phyloP scores from a whole-genome alignment of 345 rosid genomes.

The Boechera stricta region DNA sequence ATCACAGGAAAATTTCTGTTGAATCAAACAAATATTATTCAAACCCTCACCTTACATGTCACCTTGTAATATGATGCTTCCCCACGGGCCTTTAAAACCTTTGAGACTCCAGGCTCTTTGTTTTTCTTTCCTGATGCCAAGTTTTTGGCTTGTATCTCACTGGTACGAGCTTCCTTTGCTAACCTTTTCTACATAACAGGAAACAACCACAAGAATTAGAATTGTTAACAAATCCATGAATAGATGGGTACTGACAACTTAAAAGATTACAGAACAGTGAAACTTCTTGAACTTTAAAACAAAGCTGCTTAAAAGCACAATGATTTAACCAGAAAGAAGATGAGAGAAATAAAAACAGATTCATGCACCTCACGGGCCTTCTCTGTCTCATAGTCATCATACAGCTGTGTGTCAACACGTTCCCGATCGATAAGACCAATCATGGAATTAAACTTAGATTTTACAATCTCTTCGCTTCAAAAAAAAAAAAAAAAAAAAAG shows the following conservation, averaged over 20 bases:
- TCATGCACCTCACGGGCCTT: conserved; percentile 89
- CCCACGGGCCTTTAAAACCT: conserved; percentile 80
- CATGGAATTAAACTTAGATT: conserved; percentile 88
- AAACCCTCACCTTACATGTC: conserved; percentile 79
- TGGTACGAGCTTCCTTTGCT: conserved; percentile 85
- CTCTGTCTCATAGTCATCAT: conserved; percentile 89
- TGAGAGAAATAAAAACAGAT: conserved; percentile 23
- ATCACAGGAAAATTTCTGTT: background rate
- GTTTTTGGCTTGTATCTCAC: conserved; percentile 83
- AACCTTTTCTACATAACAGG: conserved; percentile 71
- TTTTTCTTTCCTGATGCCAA: conserved; percentile 76
- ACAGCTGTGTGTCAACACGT: conserved; percentile 78
- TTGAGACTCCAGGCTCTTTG: conserved; percentile 70
- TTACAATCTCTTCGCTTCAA: conserved; percentile 88
- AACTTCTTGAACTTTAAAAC: conserved; percentile 18
- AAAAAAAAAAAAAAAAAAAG: conserved; percentile 15
- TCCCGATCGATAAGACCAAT: conserved; percentile 91
- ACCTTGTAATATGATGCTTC: conserved; percentile 95
- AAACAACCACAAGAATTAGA: conserved; percentile 18
- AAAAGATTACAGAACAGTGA: conserved; percentile 10
- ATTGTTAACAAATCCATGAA: background rate
- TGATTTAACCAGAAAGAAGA: conserved; percentile 15
- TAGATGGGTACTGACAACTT: conserved; percentile 9
- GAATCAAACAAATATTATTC: background rate
- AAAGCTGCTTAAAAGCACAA: conserved; percentile 8